Base-by-base conservation (phyloP, 2,329 filamentous ascomycete species). In the Neofusicoccum laricinum region DNA sequence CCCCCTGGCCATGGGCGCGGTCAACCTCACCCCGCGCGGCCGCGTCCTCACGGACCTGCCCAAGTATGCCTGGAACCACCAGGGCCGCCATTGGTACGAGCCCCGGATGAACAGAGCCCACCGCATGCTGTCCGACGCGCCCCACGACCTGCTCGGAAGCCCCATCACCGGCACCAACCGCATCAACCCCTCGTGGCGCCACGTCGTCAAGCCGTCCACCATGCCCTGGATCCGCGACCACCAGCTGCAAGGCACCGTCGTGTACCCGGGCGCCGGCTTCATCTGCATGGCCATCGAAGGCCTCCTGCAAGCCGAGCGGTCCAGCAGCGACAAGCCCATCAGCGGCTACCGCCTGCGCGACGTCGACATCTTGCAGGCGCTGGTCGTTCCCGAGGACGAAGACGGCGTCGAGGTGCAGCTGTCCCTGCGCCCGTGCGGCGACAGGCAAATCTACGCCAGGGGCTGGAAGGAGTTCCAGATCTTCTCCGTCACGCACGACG, bases 261-360 rank as follows among this genome's bases (percentile, higher is more conserved):
- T 76, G 14, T 76, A 69, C 57, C 75, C 75, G 2, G 73, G 67
- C 7, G 70, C 73, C 3, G 74, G 72, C 2, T 72, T 71, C 64
- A 50, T 75, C 10, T 61, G 66, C n/a, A 72, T 75, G 69, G 71
- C 69, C 6, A 63, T 77, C 21, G 74, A 77, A 64, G 74, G 8
- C 25, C 6, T 40, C 15, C 14, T 46, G 55, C 40, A 59, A 2
- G 21, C 21, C 14, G 55, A 45, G 14, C 5, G 46, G 55, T n/a
- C n/a, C n/a, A 21, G 17, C n/a, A 15, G n/a, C n/a, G 36, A 19
- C 25, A 55, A 40, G 50, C 10, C n/a, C 32, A 21, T 55, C 40
- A 34, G 15, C 41, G 49, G 61, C 34, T 57, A 34, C 38, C 17
- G 38, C n/a, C 25, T 63, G 19, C 61, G 61, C 12, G 61, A 63